Evolutionary conservation across 495 filamentous ascomycete genomes (phyloP), one percentile per base, ranked within the genome.

Genomic region (Aspergillus nanangensis): DNA sequence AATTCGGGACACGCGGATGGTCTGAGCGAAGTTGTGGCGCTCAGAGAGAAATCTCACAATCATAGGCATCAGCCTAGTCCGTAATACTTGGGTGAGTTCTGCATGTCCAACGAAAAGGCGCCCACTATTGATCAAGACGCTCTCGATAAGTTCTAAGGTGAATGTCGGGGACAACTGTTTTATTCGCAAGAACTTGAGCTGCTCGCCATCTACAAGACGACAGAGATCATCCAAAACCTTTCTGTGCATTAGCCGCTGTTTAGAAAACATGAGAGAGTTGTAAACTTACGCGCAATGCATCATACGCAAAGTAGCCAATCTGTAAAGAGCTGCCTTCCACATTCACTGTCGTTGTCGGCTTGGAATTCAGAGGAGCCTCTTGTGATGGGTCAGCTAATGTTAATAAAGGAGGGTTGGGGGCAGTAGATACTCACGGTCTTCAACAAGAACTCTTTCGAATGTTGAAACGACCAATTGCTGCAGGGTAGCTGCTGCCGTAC

Each of bases 381-480:
- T 75, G 73, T 32, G 76, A 60, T 4, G 74, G 63, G 48, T 85
- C 72, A 11, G 71, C 57, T 5, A 72, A 59, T 51, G 68, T 69
- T n/a, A 65, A 69, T 74, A 47, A 29, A 36, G 32, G 14, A 4
- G 14, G 4, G 3, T 18, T n/a, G 10, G 61, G 51, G 15, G 38
- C 13, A 15, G 3, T 8, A 38, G 1, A 13, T 10, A 50, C 51
- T 40, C 7, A 60, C 85, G 81, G 62, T 96, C 89, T 71, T 96
- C 90, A 36, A 68, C 65, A 0, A 81, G 79, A 2, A 96, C 88
- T 63, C 92, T 90, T 62, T 98, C 94, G 67, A 95, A 97, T 1
- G 91, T 86, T 4, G 86, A 85, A 38, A 89, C 87, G 5, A 97
- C 84, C 15, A 97, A 80, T 66, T 98, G 93, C 63, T 95, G 93